Conservation (phyloP, 1,284 basidiomycete genomes). For the Wallemia ichthyophaga region DNA sequence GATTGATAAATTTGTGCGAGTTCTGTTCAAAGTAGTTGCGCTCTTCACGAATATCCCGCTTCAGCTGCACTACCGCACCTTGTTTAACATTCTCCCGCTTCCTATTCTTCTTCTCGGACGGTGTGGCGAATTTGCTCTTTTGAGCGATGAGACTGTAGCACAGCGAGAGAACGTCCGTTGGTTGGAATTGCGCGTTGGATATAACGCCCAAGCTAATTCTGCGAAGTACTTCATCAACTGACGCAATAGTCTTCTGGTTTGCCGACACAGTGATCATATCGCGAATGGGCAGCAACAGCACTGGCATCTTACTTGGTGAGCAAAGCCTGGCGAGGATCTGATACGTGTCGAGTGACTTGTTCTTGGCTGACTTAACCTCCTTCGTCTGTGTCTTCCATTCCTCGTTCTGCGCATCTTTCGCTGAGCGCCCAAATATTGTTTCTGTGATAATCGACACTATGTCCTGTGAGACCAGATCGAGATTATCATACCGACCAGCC, state of each 20-base stretch:
- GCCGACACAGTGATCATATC: slow-evolving; percentile 65
- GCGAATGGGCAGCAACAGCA: slow-evolving; percentile 47
- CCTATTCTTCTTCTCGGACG: slow-evolving; percentile 11
- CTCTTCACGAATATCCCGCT: slow-evolving; percentile 28
- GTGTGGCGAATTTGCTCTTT: slow-evolving; percentile 40
- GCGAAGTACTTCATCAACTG: slow-evolving; percentile 63
- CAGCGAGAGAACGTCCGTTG: slow-evolving; percentile 42
- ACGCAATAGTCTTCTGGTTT: slow-evolving; percentile 46
- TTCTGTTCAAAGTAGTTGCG: slow-evolving; percentile 51
- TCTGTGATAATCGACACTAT: slow-evolving; percentile 57
- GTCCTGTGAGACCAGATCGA: slow-evolving; percentile 50
- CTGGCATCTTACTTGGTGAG: slow-evolving; percentile 41
- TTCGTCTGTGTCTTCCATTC: slow-evolving; percentile 85
- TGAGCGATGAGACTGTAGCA: slow-evolving; percentile 74
- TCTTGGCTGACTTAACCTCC: slow-evolving; percentile 49
- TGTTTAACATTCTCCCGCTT: slow-evolving; percentile 15
- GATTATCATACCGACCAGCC: slow-evolving; percentile 23
- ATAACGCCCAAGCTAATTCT: slow-evolving; percentile 62
- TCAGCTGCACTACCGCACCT: slow-evolving; percentile 35
- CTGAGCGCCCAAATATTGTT: slow-evolving; percentile 80
- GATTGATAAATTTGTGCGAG: slow-evolving; percentile 52
- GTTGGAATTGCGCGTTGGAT: slow-evolving; percentile 38
- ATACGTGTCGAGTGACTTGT: slow-evolving; percentile 57
- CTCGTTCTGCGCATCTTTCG: slow-evolving; percentile 60
- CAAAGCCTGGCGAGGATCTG: slow-evolving; percentile 44